These are phyloP conservation scores for Dictyostelium firmibasis DNA, from an alignment of 78 protist genomes.

Conservation along the genomic window DNA sequence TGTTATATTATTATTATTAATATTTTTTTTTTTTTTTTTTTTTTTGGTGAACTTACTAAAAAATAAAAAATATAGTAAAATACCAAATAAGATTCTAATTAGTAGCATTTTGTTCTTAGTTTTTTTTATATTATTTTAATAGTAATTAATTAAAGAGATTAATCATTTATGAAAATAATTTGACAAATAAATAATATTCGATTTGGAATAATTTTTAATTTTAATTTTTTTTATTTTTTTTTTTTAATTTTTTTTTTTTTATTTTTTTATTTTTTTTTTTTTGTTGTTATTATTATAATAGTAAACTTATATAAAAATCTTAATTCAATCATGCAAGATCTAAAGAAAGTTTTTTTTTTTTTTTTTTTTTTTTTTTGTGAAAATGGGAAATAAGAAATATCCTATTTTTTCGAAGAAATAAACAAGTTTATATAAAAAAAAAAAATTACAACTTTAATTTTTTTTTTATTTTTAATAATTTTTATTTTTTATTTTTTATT, in stretches of 20 bases:
- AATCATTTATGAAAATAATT: background rate
- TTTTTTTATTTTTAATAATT: background rate
- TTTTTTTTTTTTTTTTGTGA: too few species aligned
- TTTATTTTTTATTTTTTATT: background rate
- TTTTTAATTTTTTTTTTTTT: background rate
- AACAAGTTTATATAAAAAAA: too few species aligned
- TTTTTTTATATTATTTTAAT: background rate
- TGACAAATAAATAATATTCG: background rate
- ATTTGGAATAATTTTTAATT: too few species aligned
- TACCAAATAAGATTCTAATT: background rate
- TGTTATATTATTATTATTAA: too few species aligned
- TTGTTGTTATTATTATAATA: background rate
- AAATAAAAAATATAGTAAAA: background rate
- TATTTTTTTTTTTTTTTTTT: background rate
- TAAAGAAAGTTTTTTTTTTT: too few species aligned
- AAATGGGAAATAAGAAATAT: background rate
- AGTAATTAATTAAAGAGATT: background rate
- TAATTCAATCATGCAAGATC: too few species aligned
- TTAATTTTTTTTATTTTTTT: background rate
- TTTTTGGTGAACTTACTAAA: background rate
- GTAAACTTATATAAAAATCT: too few species aligned
- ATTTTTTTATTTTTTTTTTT: too few species aligned
- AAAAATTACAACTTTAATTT: too few species aligned
- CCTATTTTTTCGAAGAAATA: background rate
- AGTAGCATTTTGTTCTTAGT: background rate